Evolutionary conservation across 768 basidiomycete genomes (phyloP).

Genomic region (Amanita pseudoporphyria): DNA sequence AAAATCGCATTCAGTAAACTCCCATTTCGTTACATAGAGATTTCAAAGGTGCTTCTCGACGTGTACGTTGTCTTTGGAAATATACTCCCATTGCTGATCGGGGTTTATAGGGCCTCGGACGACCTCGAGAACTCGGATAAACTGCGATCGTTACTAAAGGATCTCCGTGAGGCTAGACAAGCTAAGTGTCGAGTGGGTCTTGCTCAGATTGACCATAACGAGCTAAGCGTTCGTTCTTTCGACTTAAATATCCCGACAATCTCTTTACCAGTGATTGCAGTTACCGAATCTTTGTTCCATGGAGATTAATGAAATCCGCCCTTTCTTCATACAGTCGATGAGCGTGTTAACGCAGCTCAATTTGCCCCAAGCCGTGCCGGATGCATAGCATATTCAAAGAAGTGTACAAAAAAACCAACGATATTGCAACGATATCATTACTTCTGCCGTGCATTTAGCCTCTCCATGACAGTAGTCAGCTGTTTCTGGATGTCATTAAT

Average conservation of each 20-base stretch:
- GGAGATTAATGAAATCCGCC: constrained; percentile 92
- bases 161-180: constrained; percentile 92
- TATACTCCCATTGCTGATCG: not conserved
- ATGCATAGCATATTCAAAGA: not conserved
- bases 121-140: constrained; percentile 82
- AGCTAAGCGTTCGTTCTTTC: constrained; percentile 53
- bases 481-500: constrained; percentile 44
- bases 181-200: constrained; percentile 89
- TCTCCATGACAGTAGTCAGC: constrained; percentile 27
- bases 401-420: not conserved
- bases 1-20: constrained; percentile 65
- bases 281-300: constrained; percentile 78
- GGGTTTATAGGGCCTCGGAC: constrained; percentile 64
- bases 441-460: constrained; percentile 20
- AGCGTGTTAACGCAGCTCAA: constrained; percentile 23
- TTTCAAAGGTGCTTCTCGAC: constrained; percentile 88
- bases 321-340: constrained; percentile 83
- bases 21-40: constrained; percentile 85
- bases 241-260: not conserved
- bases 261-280: constrained; percentile 27
- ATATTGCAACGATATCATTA: constrained; percentile 3
- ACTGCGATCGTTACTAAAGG: constrained; percentile 79
- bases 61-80: constrained; percentile 42
- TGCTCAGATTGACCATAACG: constrained; percentile 67
- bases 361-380: not conserved